A percentile compares a stretch with the other conserved stretches of the same genome.
phyloP scores from a whole-genome alignment of 495 filamentous ascomycete species.

The Talaromyces thailandensis region DNA sequence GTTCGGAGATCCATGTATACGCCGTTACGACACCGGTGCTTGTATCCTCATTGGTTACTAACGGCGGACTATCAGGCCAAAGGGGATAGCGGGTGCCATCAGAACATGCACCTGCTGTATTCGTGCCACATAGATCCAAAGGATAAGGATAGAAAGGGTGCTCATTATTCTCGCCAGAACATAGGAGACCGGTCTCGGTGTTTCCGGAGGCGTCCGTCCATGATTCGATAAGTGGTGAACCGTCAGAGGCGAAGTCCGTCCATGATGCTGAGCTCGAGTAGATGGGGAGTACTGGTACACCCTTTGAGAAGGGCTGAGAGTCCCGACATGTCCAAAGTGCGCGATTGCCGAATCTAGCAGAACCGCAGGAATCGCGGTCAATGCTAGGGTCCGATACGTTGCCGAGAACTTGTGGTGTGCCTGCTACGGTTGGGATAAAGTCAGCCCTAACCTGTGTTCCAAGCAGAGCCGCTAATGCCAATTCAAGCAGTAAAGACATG shows the following conservation, averaged over 20 bases:
- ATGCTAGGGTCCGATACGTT: slow-evolving; percentile 18
- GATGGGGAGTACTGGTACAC: slow-evolving; percentile 11
- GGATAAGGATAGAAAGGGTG: slow-evolving; percentile 17
- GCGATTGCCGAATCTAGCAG: slow-evolving; percentile 15
- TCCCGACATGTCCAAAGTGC: slow-evolving; percentile 22
- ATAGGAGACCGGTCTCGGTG: slow-evolving; percentile 8
- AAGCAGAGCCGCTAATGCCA: background rate
- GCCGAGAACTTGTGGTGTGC: slow-evolving; percentile 14
- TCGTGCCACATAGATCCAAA: slow-evolving; percentile 12
- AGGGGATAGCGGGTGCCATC: slow-evolving; percentile 16
- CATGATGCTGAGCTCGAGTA: slow-evolving; percentile 20
- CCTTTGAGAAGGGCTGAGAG: slow-evolving; percentile 11
- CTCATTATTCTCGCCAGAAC: slow-evolving; percentile 14
- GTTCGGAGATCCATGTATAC: slow-evolving; percentile 22
- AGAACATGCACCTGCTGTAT: slow-evolving; percentile 13
- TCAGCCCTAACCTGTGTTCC: background rate
- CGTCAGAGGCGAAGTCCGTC: slow-evolving; percentile 13
- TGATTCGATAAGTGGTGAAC: slow-evolving; percentile 5
- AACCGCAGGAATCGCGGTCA: slow-evolving; percentile 22
- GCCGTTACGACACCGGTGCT: slow-evolving; percentile 10
- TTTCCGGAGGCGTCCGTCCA: background rate
- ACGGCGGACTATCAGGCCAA: slow-evolving; percentile 22
- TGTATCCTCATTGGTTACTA: slow-evolving; percentile 12
- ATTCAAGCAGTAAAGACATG: background rate
- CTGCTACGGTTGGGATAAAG: slow-evolving; percentile 4